Base-by-base conservation (phyloP, 352 stramenopile genomes). In the Globisporangium megalacanthum region DNA sequence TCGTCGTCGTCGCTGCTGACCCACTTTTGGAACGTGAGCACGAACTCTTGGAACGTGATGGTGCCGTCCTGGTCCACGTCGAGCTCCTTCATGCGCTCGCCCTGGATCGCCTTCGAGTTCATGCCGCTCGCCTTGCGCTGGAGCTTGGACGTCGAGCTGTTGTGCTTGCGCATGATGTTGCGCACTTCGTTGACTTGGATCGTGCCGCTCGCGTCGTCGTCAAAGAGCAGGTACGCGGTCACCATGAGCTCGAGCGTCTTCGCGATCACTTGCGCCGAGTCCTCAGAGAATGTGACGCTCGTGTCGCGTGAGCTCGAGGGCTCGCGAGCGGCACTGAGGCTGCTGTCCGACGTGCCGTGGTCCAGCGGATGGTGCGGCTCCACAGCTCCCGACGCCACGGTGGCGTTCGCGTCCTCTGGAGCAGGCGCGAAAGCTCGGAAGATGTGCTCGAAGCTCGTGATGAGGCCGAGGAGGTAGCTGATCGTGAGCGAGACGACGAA, bases 11-110 rank as follows among this genome's bases (percentile, higher is more conserved):
- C 83, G 13, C 71, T 73, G 31, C 81, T 82, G 49, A 90, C 82
- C 87, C 87, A 96, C 33, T 83, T 86, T 56, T 93, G 80, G 53
- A 95, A 95, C 29, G 87, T 92, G 39, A 92, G 72, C 33, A 96
- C 72, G 48, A 96, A 96, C 58, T 96, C 87, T 59, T 94, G 82
- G 57, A 94, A 95, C 20, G 86, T 95, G 69, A 95, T 94, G 9
- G 76, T 92, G 51, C 87, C 86, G 46, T 95, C 83, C n/a, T 86
- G 66, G 60, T 96, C 81, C 50, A 88, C 72, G 58, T 96, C 87
- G 49, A 96, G 70, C 58, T 96, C 86, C 57, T 94, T 88, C 79
- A 90, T 92, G 60, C 87, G 77, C 60, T 93, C 83, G 29, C 77
- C 60, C 11, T 71, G 77, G 47, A 87, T 88, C 37, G 69, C 61